Conservation (phyloP, 2,329 filamentous ascomycete genomes). For the Fusarium abutilonis region DNA sequence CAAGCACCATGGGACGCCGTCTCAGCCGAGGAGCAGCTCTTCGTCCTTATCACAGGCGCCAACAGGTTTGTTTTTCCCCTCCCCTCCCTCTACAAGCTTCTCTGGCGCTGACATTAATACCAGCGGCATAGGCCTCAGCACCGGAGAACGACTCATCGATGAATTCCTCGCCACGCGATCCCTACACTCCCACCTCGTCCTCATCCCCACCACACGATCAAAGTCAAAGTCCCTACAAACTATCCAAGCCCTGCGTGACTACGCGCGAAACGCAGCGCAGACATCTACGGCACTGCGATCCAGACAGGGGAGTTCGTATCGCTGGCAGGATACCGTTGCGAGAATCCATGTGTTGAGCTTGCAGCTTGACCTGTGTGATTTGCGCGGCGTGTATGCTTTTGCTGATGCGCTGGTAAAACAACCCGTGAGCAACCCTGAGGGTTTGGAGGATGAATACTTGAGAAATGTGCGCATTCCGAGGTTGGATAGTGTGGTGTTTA, state of each 20-base stretch:
- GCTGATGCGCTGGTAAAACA: constrained; percentile 59
- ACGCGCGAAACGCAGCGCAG: constrained; percentile 60
- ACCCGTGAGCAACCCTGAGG: constrained; percentile 58
- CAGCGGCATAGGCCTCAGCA: constrained; percentile 88
- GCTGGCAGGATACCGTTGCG: constrained; percentile 54
- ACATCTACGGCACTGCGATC: constrained; percentile 52
- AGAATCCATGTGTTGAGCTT: constrained; percentile 68
- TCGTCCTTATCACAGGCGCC: constrained; percentile 82
- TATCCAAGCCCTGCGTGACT: constrained; percentile 67
- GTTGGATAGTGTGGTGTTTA: constrained; percentile 82
- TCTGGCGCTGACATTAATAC: constrained; percentile 15
- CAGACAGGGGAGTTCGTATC: constrained; percentile 49
- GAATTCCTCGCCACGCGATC: constrained; percentile 81
- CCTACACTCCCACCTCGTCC: constrained; percentile 73
- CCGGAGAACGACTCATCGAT: constrained; percentile 85
- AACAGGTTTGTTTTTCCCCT: constrained; percentile 71
- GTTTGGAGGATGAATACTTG: constrained; percentile 51
- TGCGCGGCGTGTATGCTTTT: constrained; percentile 61
- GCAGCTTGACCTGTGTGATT: constrained; percentile 69
- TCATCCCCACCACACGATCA: constrained; percentile 86
- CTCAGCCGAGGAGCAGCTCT: constrained; percentile 58
- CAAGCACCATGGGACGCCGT: constrained; percentile 51
- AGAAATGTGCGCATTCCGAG: constrained; percentile 67
- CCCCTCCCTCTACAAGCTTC: neutral
- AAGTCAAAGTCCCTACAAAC: constrained; percentile 78